Conservation (phyloP, 169 alveolate species). For the Babesia divergens region DNA sequence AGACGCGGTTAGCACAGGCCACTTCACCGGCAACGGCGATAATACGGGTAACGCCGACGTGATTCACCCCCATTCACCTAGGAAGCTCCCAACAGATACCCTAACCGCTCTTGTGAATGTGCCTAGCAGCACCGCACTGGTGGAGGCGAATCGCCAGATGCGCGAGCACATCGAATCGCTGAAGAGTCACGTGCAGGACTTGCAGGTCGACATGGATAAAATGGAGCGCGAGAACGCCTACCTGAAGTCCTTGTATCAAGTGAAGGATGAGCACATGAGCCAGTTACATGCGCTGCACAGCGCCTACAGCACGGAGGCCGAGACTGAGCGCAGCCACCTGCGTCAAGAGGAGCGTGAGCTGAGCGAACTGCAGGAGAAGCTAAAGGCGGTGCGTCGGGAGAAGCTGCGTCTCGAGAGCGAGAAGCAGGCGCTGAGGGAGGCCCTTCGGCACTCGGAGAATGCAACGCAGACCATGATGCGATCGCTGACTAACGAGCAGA, state of each 20-base stretch:
- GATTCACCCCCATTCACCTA: not conserved
- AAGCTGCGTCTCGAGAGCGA: constrained; percentile 17
- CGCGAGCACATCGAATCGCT: constrained; percentile 13
- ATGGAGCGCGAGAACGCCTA: not conserved
- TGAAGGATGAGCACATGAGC: not conserved
- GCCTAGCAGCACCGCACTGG: not conserved
- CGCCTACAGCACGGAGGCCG: constrained; percentile 1
- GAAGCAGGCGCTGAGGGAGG: constrained; percentile 44
- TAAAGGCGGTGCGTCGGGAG: constrained; percentile 33
- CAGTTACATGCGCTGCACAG: constrained; percentile 9
- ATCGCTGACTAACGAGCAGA: constrained; percentile 45
- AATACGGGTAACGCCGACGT: not conserved
- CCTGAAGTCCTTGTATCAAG: not conserved
- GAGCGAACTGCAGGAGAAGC: constrained; percentile 27
- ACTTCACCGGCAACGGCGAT: not conserved
- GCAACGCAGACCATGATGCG: constrained; percentile 63
- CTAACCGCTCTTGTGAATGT: not conserved
- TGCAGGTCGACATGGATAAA: constrained; percentile 33
- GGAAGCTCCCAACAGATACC: not conserved
- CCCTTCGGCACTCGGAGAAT: constrained; percentile 58
- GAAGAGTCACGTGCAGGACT: constrained; percentile 28
- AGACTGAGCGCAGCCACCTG: constrained; percentile 7
- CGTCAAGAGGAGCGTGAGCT: constrained; percentile 59
- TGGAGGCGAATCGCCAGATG: not conserved
- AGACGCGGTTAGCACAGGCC: not conserved